Percentiles rank a stretch among this genome's conserved stretches.
Conservation (phyloP, 1,284 basidiomycete genomes). For the Apiotrichum laibachii region DNA sequence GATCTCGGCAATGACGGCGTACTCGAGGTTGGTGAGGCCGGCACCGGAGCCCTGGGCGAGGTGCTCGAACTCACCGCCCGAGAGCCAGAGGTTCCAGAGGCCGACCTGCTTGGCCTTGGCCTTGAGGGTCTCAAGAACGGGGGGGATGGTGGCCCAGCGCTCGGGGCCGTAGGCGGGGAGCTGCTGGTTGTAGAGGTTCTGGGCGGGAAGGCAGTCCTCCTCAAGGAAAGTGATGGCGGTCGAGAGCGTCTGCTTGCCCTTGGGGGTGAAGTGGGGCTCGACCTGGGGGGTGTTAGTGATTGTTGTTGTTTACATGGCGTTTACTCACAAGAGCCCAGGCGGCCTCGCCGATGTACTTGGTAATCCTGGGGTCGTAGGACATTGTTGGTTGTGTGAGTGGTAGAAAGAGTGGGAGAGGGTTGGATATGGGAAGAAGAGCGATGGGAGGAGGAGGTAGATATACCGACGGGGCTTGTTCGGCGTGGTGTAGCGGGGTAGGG, state of each 20-base stretch:
- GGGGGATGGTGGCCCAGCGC: conserved; percentile 82
- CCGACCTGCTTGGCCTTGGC: conserved; percentile 79
- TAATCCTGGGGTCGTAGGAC: conserved; percentile 21
- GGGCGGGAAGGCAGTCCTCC: conserved; percentile 81
- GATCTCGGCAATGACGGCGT: conserved; percentile 94
- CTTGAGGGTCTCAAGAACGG: conserved; percentile 81
- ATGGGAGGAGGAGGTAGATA: not conserved
- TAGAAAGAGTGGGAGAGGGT: not conserved
- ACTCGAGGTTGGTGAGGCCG: conserved; percentile 87
- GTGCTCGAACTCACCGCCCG: conserved; percentile 86
- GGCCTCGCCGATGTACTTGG: conserved; percentile 27
- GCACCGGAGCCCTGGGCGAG: conserved; percentile 62
- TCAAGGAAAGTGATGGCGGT: conserved; percentile 83
- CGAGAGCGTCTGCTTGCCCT: conserved; percentile 77
- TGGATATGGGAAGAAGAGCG: not conserved
- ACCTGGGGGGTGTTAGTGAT: conserved; percentile 56
- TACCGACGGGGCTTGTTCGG: no score
- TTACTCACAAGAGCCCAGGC: conserved; percentile 30
- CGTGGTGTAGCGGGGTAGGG: no score
- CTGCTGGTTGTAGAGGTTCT: conserved; percentile 74
- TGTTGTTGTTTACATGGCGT: not conserved
- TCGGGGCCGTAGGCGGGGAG: conserved; percentile 69
- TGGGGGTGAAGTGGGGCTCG: conserved; percentile 85
- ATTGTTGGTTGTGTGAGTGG: conserved; percentile 6
- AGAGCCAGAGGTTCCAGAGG: conserved; percentile 96